These are phyloP conservation scores for Evernia prunastri DNA, from an alignment of 495 filamentous ascomycete species.

Conservation along the genomic window DNA sequence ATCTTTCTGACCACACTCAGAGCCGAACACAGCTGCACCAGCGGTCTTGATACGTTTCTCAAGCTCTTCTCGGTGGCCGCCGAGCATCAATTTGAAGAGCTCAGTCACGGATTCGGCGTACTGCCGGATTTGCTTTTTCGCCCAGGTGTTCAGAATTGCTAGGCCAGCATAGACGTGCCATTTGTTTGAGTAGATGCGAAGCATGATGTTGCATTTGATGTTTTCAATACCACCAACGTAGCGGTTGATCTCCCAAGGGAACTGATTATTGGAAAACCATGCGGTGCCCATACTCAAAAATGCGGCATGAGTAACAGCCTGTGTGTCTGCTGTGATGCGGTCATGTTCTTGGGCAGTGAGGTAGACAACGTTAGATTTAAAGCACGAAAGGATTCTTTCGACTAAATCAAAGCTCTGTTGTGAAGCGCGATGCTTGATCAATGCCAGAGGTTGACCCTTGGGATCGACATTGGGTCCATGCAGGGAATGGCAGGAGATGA, in stretches of 20 bases:
- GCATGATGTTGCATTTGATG: conserved; percentile 95
- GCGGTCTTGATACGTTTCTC: conserved; percentile 69
- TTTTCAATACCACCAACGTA: conserved; percentile 98
- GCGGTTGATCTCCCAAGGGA: conserved; percentile 89
- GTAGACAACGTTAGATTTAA: conserved; percentile 74
- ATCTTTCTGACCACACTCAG: conserved; percentile 48
- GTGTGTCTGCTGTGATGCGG: conserved; percentile 94
- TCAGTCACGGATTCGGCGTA: conserved; percentile 91
- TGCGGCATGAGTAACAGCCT: conserved; percentile 94
- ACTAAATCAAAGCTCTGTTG: conserved; percentile 70
- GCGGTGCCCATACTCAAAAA: conserved; percentile 97
- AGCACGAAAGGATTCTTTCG: conserved; percentile 69
- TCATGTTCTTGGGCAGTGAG: conserved; percentile 84
- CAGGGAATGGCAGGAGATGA: conserved; percentile 93
- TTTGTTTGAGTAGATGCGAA: conserved; percentile 96
- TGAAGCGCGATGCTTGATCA: conserved; percentile 88
- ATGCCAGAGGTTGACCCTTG: conserved; percentile 75
- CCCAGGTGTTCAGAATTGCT: conserved; percentile 89
- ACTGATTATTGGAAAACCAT: conserved; percentile 87
- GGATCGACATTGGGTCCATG: conserved; percentile 90
- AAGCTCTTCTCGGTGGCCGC: conserved; percentile 73
- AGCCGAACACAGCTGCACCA: conserved; percentile 70
- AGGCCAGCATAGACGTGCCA: conserved; percentile 99
- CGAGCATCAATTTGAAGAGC: conserved; percentile 92
- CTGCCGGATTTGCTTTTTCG: conserved; percentile 84